Conservation (phyloP, 352 stramenopile genomes). For the Plasmopara viticola region DNA sequence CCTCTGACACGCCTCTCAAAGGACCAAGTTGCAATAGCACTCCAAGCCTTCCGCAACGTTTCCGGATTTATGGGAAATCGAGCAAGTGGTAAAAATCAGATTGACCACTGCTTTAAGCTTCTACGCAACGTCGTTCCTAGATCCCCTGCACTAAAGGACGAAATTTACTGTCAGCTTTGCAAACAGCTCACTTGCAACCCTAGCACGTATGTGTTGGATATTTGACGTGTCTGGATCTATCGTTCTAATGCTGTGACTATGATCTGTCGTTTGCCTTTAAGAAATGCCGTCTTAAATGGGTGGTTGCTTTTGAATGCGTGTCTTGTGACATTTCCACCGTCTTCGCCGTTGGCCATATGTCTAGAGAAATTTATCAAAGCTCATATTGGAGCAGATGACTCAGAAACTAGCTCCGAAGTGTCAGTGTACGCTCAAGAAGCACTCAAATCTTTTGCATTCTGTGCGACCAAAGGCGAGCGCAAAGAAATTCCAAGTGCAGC, state of each 20-base stretch:
- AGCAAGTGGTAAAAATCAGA: slow-evolving; percentile 44
- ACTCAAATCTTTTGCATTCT: slow-evolving; percentile 32
- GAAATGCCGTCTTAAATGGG: slow-evolving; percentile 47
- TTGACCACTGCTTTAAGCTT: slow-evolving; percentile 71
- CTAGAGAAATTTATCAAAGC: slow-evolving; percentile 48
- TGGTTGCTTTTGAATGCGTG: slow-evolving; percentile 68
- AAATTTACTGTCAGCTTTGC: slow-evolving; percentile 77
- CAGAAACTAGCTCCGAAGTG: slow-evolving; percentile 20
- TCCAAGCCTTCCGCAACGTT: slow-evolving; percentile 72
- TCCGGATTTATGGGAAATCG: slow-evolving; percentile 77
- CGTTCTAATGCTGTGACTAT: slow-evolving; percentile 8
- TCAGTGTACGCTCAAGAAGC: slow-evolving; percentile 37
- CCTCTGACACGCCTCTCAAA: slow-evolving; percentile 43
- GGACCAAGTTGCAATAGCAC: slow-evolving; percentile 38
- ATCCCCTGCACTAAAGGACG: slow-evolving; percentile 56
- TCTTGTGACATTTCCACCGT: slow-evolving; percentile 59
- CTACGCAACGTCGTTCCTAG: slow-evolving; percentile 54
- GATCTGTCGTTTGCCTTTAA: slow-evolving; percentile 1
- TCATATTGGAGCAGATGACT: slow-evolving; percentile 23
- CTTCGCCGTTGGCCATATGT: slow-evolving; percentile 33
- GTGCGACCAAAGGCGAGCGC: slow-evolving; percentile 35
- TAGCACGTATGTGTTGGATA: slow-evolving; percentile 22
- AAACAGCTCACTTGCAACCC: slow-evolving; percentile 73
- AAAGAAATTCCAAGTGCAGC: slow-evolving; percentile 52
- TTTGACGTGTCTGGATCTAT: not conserved